phyloP scores from a whole-genome alignment of 2,329 filamentous ascomycete genomes.

The Zymoseptoria passerinii region DNA sequence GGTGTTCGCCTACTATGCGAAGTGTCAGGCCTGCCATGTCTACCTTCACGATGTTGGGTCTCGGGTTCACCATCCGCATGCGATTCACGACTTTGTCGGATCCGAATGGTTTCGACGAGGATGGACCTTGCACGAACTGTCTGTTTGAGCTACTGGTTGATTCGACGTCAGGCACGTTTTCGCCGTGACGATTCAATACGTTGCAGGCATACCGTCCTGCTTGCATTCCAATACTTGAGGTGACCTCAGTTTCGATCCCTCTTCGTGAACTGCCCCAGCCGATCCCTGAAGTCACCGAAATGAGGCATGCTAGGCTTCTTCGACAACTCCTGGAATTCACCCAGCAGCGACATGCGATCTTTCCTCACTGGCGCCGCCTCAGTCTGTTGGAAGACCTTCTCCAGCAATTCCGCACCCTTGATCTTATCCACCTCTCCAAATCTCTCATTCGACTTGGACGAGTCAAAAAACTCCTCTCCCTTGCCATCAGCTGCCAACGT shows the following conservation, averaged over 20 bases:
- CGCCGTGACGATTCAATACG: too few species aligned
- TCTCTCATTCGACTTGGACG: slow-evolving; percentile 80
- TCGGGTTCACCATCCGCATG: background rate
- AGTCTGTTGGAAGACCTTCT: slow-evolving; percentile 53
- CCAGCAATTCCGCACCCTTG: slow-evolving; percentile 79
- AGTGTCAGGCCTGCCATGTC: slow-evolving; percentile 13
- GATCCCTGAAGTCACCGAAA: slow-evolving; percentile 18
- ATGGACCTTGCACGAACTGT: slow-evolving; percentile 8
- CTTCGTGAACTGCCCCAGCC: slow-evolving; percentile 18
- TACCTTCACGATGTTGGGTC: slow-evolving; percentile 11
- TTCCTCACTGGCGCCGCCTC: slow-evolving; percentile 3
- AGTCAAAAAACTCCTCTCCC: slow-evolving; percentile 89
- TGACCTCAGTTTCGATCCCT: slow-evolving; percentile 11
- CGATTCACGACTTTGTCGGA: slow-evolving; percentile 2
- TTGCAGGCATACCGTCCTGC: too few species aligned
- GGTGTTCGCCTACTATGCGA: slow-evolving; percentile 8
- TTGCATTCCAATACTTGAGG: too few species aligned
- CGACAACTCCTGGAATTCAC: slow-evolving; percentile 15
- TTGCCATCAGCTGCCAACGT: slow-evolving; percentile 62
- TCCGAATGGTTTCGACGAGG: background rate
- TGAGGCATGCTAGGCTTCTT: slow-evolving; percentile 20
- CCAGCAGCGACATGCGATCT: slow-evolving; percentile 15
- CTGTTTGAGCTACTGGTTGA: too few species aligned
- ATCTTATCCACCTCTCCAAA: slow-evolving; percentile 87
- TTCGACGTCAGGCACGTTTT: too few species aligned